Evolutionary conservation across 106 monocot species (phyloP), one percentile per base, ranked within the genome.

Genomic region (Phalaenopsis equestris): DNA sequence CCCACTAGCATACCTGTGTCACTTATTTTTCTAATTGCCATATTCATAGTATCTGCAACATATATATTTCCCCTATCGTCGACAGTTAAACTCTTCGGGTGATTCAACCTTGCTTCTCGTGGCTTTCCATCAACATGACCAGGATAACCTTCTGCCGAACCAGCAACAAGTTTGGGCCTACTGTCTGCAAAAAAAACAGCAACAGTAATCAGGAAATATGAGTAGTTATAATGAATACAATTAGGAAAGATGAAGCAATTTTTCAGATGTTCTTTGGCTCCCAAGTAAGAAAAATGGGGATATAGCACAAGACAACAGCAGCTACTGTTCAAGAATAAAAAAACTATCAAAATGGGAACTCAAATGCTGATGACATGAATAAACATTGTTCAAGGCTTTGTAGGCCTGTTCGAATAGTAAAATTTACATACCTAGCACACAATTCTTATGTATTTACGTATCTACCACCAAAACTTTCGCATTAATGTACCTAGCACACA

Each of bases 31-130:
- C 93, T 87, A 39, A 96, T 89, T 36, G 93, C 93, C 91, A 92
- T 90, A 78, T 96, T 96, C 87, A 87, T 86, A 6, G 88, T 82
- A 75, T 96, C 96, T 2, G 93, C 96, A 68, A 96, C 86, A 89
- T 96, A 96, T 42, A 96, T 88, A 42, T 94, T 96, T 65, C 96
- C 96, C 49, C 86, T 88, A 78, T 92, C 94, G 82, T 97, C 96
- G 65, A 94, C 86, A 18, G 94, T 86, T 80, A 96, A 76, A 38
- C 91, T 93, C 80, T 84, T 96, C 6, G 93, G 93, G 79, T 90
- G 93, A 84, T 93, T 92, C 88, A 93, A 84, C 76, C 86, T 93
- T 74, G 91, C 90, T 73, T 96, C 96, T 30, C 91, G 77, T 55
- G 78, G 83, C 74, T 75, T 93, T 18, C 91, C 93, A 82, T 96